phyloP scores from a whole-genome alignment of 768 basidiomycete genomes.

The Exidia glandulosa region DNA sequence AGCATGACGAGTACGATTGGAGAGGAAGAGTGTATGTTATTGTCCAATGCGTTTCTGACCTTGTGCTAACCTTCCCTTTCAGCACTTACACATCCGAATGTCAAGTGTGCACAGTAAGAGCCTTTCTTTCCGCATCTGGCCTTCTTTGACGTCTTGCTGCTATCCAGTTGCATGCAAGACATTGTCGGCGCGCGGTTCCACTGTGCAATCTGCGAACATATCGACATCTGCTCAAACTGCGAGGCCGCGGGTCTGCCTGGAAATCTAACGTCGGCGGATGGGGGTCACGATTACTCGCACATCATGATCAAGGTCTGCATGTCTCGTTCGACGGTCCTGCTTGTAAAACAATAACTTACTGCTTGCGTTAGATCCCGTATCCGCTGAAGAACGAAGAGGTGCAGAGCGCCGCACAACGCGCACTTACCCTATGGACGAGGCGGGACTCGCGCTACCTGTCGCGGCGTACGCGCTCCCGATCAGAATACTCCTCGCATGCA shows the following conservation, averaged over 20 bases:
- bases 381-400: conserved; percentile 67
- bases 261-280: conserved; percentile 64
- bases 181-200: conserved; percentile 90
- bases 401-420: conserved; percentile 62
- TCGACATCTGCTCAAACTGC: conserved; percentile 81
- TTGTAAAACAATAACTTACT: neutral
- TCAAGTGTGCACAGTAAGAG: conserved; percentile 79
- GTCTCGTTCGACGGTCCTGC: neutral
- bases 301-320: conserved; percentile 80
- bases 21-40: conserved; percentile 8
- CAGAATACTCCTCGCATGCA: conserved; percentile 52
- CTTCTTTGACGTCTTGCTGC: neutral
- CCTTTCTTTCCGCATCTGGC: neutral
- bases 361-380: conserved; percentile 60
- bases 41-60: neutral
- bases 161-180: conserved; percentile 66
- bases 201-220: conserved; percentile 76
- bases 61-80: neutral
- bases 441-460: conserved; percentile 55
- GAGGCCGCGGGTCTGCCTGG: conserved; percentile 80
- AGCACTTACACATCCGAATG: conserved; percentile 72
- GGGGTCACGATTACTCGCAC: conserved; percentile 74
- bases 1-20: neutral
- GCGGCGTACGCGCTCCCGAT: conserved; percentile 26
- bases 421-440: conserved; percentile 63